Percentiles rank a stretch among this genome's conserved stretches.
phyloP scores from a whole-genome alignment of 352 stramenopile species.

The Pilasporangium apinafurcum region DNA sequence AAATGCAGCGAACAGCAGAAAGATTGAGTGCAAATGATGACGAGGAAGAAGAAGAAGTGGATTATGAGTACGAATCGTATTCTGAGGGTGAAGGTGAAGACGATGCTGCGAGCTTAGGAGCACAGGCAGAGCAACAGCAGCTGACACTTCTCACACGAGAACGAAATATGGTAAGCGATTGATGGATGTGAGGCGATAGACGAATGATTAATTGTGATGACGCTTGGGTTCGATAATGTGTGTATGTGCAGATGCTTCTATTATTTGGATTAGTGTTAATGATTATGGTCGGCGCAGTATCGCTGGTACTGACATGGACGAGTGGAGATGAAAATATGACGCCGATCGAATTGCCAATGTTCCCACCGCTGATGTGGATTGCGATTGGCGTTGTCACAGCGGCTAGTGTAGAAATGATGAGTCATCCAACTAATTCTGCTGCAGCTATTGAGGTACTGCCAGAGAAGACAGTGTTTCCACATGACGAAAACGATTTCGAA shows the following conservation, averaged over 20 bases:
- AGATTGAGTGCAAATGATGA: background rate
- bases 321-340: slow-evolving; percentile 29
- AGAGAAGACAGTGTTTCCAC: slow-evolving; percentile 51
- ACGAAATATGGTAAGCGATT: slow-evolving; percentile 44
- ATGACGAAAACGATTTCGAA: slow-evolving; percentile 50
- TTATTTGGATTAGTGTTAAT: slow-evolving; percentile 67
- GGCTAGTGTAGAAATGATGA: slow-evolving; percentile 44
- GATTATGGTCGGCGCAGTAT: slow-evolving; percentile 54
- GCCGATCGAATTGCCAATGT: slow-evolving; percentile 60
- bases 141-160: slow-evolving; percentile 29
- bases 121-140: slow-evolving; percentile 30
- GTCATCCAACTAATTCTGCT: slow-evolving; percentile 7
- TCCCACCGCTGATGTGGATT: slow-evolving; percentile 75
- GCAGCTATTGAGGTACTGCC: slow-evolving; percentile 30
- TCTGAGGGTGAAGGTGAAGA: slow-evolving; percentile 34
- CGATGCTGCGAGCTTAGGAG: slow-evolving; percentile 7
- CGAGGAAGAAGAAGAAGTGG: slow-evolving; percentile 2
- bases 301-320: slow-evolving; percentile 47
- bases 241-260: slow-evolving; percentile 39
- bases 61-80: slow-evolving; percentile 28
- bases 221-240: background rate
- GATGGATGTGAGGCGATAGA: background rate
- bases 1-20: background rate
- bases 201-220: background rate
- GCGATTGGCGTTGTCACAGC: slow-evolving; percentile 70